Conservation (phyloP, 768 basidiomycete species). For the Daedaleopsis sinensis region DNA sequence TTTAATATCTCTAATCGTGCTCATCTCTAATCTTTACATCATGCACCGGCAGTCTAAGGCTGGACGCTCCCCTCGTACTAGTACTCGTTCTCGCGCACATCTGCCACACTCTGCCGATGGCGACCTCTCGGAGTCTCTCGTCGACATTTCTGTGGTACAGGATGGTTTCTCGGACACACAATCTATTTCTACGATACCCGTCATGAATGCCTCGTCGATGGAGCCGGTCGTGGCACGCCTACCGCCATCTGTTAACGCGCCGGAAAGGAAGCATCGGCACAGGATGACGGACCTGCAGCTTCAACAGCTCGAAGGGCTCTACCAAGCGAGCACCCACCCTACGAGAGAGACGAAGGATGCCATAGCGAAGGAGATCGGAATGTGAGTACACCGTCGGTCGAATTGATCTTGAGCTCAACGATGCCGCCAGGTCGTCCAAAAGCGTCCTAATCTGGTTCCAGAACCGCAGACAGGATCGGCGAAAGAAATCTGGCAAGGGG, state of each 20-base stretch:
- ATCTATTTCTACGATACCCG: not conserved
- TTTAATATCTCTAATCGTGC: not conserved
- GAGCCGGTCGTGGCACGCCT: not conserved
- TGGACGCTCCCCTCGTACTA: constrained; percentile 9
- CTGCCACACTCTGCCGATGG: constrained; percentile 1
- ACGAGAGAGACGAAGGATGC: constrained; percentile 27
- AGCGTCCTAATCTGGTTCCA: constrained; percentile 41
- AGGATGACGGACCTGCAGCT: constrained; percentile 39
- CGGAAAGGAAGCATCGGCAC: constrained; percentile 37
- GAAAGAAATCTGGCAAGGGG: too few relatives aligned
- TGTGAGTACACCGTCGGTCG: constrained; percentile 20
- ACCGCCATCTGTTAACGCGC: not conserved
- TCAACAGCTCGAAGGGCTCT: constrained; percentile 29
- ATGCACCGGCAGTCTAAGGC: not conserved
- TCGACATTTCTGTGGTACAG: not conserved
- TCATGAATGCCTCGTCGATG: constrained; percentile 12
- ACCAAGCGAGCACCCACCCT: constrained; percentile 28
- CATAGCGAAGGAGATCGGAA: constrained; percentile 26
- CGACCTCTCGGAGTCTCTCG: not conserved
- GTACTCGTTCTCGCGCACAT: constrained; percentile 13
- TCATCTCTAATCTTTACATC: not conserved
- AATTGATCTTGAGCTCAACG: not conserved
- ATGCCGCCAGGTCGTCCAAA: constrained; percentile 11
- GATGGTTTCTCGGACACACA: not conserved
- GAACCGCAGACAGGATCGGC: constrained; percentile 34